Evolutionary conservation across 2,329 filamentous ascomycete genomes (phyloP).

Genomic region (Trichoderma atroviride): DNA sequence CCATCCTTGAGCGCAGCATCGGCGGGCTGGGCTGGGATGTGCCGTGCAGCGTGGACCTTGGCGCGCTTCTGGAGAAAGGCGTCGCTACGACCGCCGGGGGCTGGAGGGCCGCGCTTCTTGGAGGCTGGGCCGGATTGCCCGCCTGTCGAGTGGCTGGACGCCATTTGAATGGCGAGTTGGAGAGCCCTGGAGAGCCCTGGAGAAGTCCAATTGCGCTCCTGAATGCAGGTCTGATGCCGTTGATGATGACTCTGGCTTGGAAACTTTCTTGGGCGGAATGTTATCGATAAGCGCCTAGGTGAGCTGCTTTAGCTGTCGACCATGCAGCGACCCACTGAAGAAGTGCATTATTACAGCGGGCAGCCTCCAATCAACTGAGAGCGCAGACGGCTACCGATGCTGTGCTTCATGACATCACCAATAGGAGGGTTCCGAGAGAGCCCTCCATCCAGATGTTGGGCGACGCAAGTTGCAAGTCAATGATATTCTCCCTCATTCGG

Average conservation of each 20-base stretch:
- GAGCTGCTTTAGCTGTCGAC: not conserved
- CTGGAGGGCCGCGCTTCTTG: conserved; percentile 35
- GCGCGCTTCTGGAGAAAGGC: conserved; percentile 46
- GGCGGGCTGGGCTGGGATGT: conserved; percentile 54
- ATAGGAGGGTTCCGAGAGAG: not conserved
- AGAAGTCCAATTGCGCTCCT: not conserved
- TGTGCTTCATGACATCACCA: not conserved
- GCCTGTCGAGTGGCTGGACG: conserved; percentile 33
- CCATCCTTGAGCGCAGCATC: conserved; percentile 65
- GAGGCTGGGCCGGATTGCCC: conserved; percentile 34
- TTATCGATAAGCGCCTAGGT: conserved; percentile 26
- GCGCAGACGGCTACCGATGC: not conserved
- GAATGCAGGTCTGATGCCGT: not conserved
- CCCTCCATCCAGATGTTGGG: not conserved
- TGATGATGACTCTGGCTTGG: not conserved
- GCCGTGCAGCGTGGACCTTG: conserved; percentile 51
- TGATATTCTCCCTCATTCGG: not conserved
- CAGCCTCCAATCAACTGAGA: not conserved
- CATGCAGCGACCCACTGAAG: not conserved
- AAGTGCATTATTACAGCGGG: not conserved
- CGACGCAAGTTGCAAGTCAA: not conserved
- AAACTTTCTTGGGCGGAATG: conserved; percentile 6
- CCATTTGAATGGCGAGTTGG: conserved; percentile 34
- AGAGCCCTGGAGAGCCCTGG: conserved; percentile 14
- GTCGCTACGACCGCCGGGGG: conserved; percentile 34